A percentile compares a stretch with the other conserved stretches of the same genome.
phyloP scores from a whole-genome alignment of 2,329 filamentous ascomycete genomes.

The Aspergillus alliaceus region DNA sequence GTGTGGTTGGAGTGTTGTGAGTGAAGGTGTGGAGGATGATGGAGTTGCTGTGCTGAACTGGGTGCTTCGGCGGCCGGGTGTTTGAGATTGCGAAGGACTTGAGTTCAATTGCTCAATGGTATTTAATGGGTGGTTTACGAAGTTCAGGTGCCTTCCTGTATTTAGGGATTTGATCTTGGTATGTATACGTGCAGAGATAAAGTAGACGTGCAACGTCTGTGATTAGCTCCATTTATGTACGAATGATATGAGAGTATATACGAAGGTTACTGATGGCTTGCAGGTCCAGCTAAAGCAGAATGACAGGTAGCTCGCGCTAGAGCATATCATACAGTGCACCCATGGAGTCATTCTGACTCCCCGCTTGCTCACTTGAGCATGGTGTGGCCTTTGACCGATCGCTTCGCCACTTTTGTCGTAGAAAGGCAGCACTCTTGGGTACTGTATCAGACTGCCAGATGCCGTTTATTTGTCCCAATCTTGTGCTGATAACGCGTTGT shows the following conservation, averaged over 20 bases:
- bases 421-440: background rate
- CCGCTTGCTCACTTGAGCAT: background rate
- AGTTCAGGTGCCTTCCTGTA: too few species aligned
- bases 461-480: background rate
- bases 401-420: background rate
- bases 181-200: too few species aligned
- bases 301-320: background rate
- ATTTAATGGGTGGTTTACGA: too few species aligned
- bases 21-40: background rate
- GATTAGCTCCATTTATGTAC: too few species aligned
- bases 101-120: too few species aligned
- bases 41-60: background rate
- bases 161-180: too few species aligned
- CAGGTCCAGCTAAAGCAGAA: background rate
- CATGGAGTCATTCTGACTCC: background rate
- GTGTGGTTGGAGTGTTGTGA: constrained; percentile 13
- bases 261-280: too few species aligned
- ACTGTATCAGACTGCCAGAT: background rate
- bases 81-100: too few species aligned
- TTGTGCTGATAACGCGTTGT: background rate
- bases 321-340: background rate
- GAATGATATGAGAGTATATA: too few species aligned
- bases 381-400: too few species aligned
- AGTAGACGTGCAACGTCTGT: too few species aligned
- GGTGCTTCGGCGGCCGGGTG: background rate